A percentile compares a stretch with the other conserved stretches of the same genome.
These are phyloP conservation scores for Phaffia tasmanica DNA, from an alignment of 768 basidiomycete species.

Conservation along the genomic window DNA sequence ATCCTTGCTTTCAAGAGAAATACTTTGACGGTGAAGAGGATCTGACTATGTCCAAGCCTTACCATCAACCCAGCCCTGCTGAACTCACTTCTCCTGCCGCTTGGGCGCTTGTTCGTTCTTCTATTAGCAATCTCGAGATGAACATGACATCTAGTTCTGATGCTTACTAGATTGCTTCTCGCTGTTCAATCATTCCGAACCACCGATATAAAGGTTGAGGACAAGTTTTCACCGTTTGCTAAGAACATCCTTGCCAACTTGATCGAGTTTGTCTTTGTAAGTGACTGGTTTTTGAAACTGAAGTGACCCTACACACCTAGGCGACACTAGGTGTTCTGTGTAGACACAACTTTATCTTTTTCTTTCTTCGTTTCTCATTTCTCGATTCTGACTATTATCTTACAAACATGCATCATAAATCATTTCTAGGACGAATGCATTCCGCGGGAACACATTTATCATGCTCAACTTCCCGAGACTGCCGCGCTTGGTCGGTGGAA, in stretches of 20 bases:
- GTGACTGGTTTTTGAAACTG: neutral
- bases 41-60: neutral
- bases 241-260: conserved; percentile 77
- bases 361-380: neutral
- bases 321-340: neutral
- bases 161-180: conserved; percentile 28
- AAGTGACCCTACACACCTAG: conserved; percentile 21
- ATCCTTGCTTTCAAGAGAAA: no score
- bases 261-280: conserved; percentile 69
- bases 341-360: neutral
- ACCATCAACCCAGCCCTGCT: conserved; percentile 4
- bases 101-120: conserved; percentile 63
- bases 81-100: conserved; percentile 65
- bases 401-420: neutral
- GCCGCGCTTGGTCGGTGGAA: conserved; percentile 67
- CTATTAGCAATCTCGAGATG: conserved; percentile 22
- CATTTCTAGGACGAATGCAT: conserved; percentile 64
- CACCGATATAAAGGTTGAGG: conserved; percentile 44
- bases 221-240: conserved; percentile 82
- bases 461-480: conserved; percentile 63
- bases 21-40: no score
- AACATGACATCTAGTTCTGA: conserved; percentile 24
- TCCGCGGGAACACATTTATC: conserved; percentile 64
- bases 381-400: neutral
- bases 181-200: neutral